These are phyloP conservation scores for Petrea volubilis DNA, from an alignment of 257 asterid species.

Conservation along the genomic window DNA sequence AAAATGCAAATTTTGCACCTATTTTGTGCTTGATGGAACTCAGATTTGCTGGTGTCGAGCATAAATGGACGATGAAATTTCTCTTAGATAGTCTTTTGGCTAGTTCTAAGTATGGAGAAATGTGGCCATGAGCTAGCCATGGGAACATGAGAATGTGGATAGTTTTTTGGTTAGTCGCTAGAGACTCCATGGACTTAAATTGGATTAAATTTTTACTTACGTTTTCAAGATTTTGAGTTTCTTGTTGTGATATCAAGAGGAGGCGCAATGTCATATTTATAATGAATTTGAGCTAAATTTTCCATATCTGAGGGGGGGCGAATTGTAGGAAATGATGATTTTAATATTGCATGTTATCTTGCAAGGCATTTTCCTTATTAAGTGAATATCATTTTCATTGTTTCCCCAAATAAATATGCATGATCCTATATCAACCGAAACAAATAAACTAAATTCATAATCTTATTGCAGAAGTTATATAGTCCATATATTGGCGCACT, in stretches of 20 bases:
- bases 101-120: conserved; percentile 43
- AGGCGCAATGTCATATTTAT: conserved; percentile 5
- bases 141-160: conserved; percentile 37
- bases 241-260: neutral
- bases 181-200: conserved; percentile 19
- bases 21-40: conserved; percentile 34
- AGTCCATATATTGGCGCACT: no score
- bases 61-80: conserved; percentile 33
- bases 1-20: conserved; percentile 3
- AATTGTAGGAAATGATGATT: conserved; percentile 6
- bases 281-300: neutral
- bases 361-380: neutral
- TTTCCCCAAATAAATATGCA: neutral
- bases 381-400: conserved; percentile 8
- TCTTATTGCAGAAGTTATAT: neutral
- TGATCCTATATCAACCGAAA: neutral
- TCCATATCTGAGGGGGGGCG: neutral
- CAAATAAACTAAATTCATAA: neutral
- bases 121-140: conserved; percentile 46
- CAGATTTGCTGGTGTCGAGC: conserved; percentile 50
- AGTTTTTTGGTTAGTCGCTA: neutral
- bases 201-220: neutral
- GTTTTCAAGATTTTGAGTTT: neutral
- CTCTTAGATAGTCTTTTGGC: conserved; percentile 39
- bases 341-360: neutral